A percentile compares a stretch with the other conserved stretches of the same genome.
These are phyloP conservation scores for Zymoseptoria ardabiliae DNA, from an alignment of 2,329 filamentous ascomycete species.

Conservation along the genomic window DNA sequence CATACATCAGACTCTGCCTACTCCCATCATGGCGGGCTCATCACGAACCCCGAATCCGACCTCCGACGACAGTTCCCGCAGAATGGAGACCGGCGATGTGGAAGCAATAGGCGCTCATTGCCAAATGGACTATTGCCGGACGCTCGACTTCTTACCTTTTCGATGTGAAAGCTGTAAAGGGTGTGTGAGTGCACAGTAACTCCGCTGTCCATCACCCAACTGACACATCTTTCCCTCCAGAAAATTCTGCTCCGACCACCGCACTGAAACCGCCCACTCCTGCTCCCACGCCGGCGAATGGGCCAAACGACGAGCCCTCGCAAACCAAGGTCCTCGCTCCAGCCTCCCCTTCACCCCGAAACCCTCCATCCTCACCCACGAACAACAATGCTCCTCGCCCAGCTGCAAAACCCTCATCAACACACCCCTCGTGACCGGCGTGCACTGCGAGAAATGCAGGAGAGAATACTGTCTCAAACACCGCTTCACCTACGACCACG, in stretches of 20 bases:
- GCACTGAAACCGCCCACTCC: conserved; percentile 73
- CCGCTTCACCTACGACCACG: conserved; percentile 70
- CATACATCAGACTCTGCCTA: background rate
- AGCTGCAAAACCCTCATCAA: conserved; percentile 65
- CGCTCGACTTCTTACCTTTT: conserved; percentile 94
- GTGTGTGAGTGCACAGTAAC: conserved; percentile 26
- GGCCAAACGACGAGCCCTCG: conserved; percentile 44
- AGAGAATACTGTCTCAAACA: conserved; percentile 72
- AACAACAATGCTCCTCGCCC: conserved; percentile 61
- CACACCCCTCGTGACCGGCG: conserved; percentile 58
- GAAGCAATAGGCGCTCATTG: conserved; percentile 85
- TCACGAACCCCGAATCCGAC: conserved; percentile 5
- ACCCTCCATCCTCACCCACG: conserved; percentile 51
- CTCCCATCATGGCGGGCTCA: conserved; percentile 8
- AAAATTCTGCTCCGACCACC: conserved; percentile 83
- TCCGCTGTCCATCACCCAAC: background rate
- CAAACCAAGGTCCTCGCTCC: conserved; percentile 22
- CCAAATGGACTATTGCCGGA: conserved; percentile 82
- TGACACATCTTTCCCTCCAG: conserved; percentile 9
- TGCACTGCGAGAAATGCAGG: conserved; percentile 66
- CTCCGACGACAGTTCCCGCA: conserved; percentile 49
- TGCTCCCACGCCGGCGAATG: conserved; percentile 55
- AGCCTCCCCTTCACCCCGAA: conserved; percentile 33
- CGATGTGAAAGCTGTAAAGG: conserved; percentile 78
- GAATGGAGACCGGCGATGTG: conserved; percentile 70